Base-by-base conservation (phyloP, 2,329 filamentous ascomycete genomes). In the Pseudophaeomoniella oleicola region DNA sequence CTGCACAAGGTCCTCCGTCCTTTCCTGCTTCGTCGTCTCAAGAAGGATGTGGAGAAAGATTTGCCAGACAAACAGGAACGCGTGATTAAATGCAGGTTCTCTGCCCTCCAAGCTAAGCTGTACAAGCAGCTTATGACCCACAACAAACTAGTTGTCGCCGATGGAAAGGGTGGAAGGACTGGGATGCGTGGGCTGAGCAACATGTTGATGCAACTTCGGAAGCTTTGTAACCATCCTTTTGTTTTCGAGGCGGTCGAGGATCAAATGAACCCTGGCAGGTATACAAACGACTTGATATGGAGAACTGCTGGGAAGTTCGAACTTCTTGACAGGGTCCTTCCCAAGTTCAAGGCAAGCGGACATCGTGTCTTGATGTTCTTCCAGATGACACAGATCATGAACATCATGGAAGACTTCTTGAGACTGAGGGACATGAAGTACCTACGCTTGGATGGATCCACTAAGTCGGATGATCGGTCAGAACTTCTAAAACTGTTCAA, bases 341-440 rank as follows among this genome's bases (percentile, higher is more conserved):
- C 90, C 33, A 98, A 98, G 62, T 96, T 98, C 59, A 75, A 83
- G 48, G 78, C 72, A 3, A 87, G 84, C 1, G 85, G 85, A 12
- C 90, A 98, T 73, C 81, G 90, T 59, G 86, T 96, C 17, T 69
- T 98, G 57, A 96, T 98, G 82, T 98, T 98, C 72, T 98, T 98
- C 71, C 90, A 98, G 58, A 98, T 98, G 90, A 98, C 90, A 3
- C 87, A 93, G 43, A 98, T 98, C 55, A 98, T 98, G 90, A 94
- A 98, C 61, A 98, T 98, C 52, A 96, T 98, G 90, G 90, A 98
- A 50, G 90, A 98, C 56, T 98, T 93, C 57, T 62, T 98, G 43
- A 80, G 88, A 3, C 80, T 85, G 52, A 75, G 84, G 45, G 81
- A 79, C 33, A 69, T 94, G 47, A 71, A 81, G 51, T 98, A 93